phyloP scores from a whole-genome alignment of 768 basidiomycete species.

The Podaxis pistillaris region DNA sequence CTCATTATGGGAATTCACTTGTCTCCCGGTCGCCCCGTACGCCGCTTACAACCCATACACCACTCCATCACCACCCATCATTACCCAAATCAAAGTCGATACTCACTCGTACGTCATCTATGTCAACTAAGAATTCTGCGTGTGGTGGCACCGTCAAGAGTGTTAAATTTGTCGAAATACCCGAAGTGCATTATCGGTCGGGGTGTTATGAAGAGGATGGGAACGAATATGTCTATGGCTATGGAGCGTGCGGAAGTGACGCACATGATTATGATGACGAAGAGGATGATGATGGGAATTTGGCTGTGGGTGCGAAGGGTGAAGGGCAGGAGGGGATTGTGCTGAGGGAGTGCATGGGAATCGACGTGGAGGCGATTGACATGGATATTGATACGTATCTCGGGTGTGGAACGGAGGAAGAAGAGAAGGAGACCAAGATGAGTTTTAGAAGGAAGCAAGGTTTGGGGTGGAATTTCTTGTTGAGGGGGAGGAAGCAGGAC shows the following conservation, averaged over 20 bases:
- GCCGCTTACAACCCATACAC: neutral
- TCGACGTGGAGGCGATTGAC: conserved; percentile 38
- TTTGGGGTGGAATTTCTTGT: conserved; percentile 9
- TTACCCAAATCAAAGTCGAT: conserved; percentile 49
- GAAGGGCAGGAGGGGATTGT: conserved; percentile 14
- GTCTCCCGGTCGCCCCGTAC: conserved; percentile 2
- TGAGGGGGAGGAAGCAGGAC: conserved; percentile 5
- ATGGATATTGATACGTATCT: conserved; percentile 24
- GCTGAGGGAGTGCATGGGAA: conserved; percentile 26
- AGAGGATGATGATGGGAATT: conserved; percentile 3
- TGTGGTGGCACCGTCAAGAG: conserved; percentile 42
- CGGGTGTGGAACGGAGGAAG: neutral
- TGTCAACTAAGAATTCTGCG: conserved; percentile 40
- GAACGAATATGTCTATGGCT: conserved; percentile 7
- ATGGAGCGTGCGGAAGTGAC: neutral
- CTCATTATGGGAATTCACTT: conserved; percentile 9
- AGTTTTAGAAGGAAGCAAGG: conserved; percentile 4
- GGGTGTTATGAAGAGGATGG: conserved; percentile 16
- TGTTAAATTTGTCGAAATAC: conserved; percentile 70
- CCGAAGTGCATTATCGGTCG: conserved; percentile 51
- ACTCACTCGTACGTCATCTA: conserved; percentile 50
- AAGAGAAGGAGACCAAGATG: conserved; percentile 2
- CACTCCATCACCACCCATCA: conserved; percentile 12
- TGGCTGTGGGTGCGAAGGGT: conserved; percentile 10
- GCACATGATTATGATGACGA: neutral